A percentile compares a stretch with the other conserved stretches of the same genome.
These are phyloP conservation scores for Sporisorium reilianum DNA, from an alignment of 1,284 basidiomycete species.

Conservation along the genomic window DNA sequence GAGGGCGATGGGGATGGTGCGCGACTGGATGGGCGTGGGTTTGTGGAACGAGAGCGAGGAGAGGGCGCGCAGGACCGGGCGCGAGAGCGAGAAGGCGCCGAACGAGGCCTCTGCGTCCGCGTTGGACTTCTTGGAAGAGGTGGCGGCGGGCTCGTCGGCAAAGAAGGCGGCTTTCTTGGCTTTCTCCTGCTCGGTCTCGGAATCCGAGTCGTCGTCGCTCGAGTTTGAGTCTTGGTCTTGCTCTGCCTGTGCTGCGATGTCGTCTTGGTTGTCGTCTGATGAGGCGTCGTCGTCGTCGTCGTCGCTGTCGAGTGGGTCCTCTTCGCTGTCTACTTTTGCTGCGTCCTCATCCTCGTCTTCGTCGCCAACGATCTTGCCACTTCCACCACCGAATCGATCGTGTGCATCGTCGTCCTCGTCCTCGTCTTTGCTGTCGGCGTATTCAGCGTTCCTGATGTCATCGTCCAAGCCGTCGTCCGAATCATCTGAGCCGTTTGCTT, in stretches of 20 bases:
- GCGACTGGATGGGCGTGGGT: slow-evolving; percentile 96
- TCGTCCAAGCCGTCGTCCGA: slow-evolving; percentile 42
- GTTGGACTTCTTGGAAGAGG: slow-evolving; percentile 14
- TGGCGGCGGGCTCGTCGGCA: slow-evolving; percentile 46
- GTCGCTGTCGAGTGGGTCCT: slow-evolving; percentile 39
- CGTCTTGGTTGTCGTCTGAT: slow-evolving; percentile 50
- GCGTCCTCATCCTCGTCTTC: slow-evolving; percentile 66
- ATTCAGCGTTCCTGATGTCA: slow-evolving; percentile 37
- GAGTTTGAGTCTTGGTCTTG: slow-evolving; percentile 32
- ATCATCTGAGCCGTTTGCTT: slow-evolving; percentile 16
- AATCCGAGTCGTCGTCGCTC: slow-evolving; percentile 44
- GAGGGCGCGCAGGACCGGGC: slow-evolving; percentile 87
- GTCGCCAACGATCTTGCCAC: slow-evolving; percentile 57
- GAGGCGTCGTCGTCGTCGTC: slow-evolving; percentile 13
- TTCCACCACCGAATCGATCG: slow-evolving; percentile 61
- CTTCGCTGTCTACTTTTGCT: slow-evolving; percentile 58
- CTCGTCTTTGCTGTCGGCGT: slow-evolving; percentile 71
- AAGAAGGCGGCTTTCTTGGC: slow-evolving; percentile 67
- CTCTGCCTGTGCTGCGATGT: slow-evolving; percentile 59
- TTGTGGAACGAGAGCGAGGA: slow-evolving; percentile 82
- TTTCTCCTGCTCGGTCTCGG: slow-evolving; percentile 57
- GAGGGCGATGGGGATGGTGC: slow-evolving; percentile 97
- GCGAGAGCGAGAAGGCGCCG: slow-evolving; percentile 86
- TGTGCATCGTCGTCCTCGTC: slow-evolving; percentile 73
- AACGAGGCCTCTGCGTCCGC: slow-evolving; percentile 73